Evolutionary conservation across 1,284 basidiomycete species (phyloP).

Genomic region (Tremellales sp.): DNA sequence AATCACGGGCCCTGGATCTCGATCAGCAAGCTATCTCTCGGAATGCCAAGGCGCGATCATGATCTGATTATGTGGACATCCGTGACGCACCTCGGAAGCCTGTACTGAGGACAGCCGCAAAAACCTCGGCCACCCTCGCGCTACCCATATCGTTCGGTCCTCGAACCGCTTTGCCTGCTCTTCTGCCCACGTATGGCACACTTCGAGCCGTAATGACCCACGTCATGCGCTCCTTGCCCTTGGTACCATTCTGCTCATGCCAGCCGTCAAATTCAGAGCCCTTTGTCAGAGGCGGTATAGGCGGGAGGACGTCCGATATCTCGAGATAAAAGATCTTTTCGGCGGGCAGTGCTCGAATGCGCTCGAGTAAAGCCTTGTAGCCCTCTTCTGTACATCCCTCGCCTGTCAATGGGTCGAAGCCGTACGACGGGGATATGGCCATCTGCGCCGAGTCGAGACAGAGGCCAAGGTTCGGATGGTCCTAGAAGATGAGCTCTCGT

Average conservation of each 20-base stretch:
- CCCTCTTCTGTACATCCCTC: conserved; percentile 1
- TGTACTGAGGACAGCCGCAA: conserved; percentile 9
- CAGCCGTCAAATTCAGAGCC: conserved; percentile 14
- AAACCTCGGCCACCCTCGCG: conserved; percentile 7
- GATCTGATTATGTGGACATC: not conserved
- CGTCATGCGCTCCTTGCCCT: not conserved
- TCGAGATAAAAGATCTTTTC: conserved; percentile 17
- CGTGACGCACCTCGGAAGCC: conserved; percentile 14
- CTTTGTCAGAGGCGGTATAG: conserved; percentile 3
- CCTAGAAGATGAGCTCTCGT: too few species aligned
- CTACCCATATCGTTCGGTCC: conserved; percentile 4
- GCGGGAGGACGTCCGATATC: conserved; percentile 15
- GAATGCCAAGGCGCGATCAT: not conserved
- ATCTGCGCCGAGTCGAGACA: conserved; percentile 18
- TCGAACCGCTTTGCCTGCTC: conserved; percentile 4
- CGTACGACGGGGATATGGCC: conserved; percentile 14
- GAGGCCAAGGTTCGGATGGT: conserved; percentile 18
- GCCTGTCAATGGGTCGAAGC: conserved; percentile 10
- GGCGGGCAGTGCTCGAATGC: conserved; percentile 8
- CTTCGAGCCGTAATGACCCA: conserved; percentile 9
- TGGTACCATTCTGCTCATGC: conserved; percentile 1
- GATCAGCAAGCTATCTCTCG: not conserved
- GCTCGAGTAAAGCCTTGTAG: conserved; percentile 4
- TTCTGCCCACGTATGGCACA: conserved; percentile 10
- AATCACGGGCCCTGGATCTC: conserved; percentile 4